These are phyloP conservation scores for Phytophthora agathidicida DNA, from an alignment of 352 stramenopile species.

Conservation along the genomic window DNA sequence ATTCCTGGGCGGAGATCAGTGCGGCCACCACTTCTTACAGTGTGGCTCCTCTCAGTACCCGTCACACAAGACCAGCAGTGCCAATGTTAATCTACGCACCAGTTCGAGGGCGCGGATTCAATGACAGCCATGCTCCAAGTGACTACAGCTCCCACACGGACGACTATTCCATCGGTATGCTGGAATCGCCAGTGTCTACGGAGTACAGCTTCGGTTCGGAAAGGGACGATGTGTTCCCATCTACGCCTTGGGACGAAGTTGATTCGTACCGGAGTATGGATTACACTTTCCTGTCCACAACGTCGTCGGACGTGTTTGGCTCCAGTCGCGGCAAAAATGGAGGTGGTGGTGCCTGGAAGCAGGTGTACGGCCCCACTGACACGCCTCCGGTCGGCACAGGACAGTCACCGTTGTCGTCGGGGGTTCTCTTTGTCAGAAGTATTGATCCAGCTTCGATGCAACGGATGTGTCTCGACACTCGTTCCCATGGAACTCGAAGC, in stretches of 20 bases:
- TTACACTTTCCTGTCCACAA: constrained; percentile 32
- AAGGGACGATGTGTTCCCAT: constrained; percentile 23
- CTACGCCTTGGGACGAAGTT: constrained; percentile 25
- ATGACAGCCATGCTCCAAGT: constrained; percentile 19
- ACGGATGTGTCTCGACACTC: constrained; percentile 28
- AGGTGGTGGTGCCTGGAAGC: constrained; percentile 23
- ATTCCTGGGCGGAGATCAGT: constrained; percentile 25
- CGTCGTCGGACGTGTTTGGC: constrained; percentile 34
- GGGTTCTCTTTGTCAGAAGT: constrained; percentile 29
- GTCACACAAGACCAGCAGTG: constrained; percentile 22
- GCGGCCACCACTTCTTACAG: constrained; percentile 25
- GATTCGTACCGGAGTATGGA: constrained; percentile 38
- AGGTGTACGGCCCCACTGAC: constrained; percentile 22
- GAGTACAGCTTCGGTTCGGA: constrained; percentile 40
- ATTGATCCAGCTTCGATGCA: constrained; percentile 21
- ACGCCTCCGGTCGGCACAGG: constrained; percentile 9
- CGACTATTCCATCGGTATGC: constrained; percentile 39
- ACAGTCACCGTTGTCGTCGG: constrained; percentile 14
- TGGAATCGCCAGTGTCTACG: constrained; percentile 36
- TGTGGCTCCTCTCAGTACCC: constrained; percentile 26
- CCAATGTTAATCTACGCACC: constrained; percentile 28
- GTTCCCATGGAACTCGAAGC: constrained; percentile 5
- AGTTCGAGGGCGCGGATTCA: constrained; percentile 10
- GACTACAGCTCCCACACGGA: constrained; percentile 36
- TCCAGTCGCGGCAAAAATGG: constrained; percentile 20